Percentiles rank a stretch among this genome's conserved stretches.
Evolutionary conservation across 2,329 filamentous ascomycete genomes (phyloP).

Genomic region (Mollisia scopiformis): DNA sequence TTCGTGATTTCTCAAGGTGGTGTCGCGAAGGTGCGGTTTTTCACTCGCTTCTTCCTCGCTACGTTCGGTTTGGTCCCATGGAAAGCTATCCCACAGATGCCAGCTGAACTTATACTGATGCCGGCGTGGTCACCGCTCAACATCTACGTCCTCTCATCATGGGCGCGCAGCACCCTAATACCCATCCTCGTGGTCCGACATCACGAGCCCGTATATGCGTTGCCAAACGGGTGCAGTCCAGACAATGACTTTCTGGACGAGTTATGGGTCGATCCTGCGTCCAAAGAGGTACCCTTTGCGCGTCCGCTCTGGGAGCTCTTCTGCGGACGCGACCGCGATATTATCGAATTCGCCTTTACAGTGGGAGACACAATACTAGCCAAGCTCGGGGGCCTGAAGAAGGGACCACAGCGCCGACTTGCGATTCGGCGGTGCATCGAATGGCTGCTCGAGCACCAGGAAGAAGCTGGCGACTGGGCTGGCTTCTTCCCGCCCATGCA

Average conservation of each 20-base stretch:
- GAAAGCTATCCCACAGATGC: conserved; percentile 37
- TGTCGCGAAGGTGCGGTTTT: conserved; percentile 34
- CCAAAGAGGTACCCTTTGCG: conserved; percentile 4
- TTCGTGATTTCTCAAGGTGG: conserved; percentile 36
- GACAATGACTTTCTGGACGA: conserved; percentile 35
- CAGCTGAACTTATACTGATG: conserved; percentile 39
- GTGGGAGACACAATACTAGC: not conserved
- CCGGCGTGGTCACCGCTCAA: conserved; percentile 34
- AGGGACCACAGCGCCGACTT: conserved; percentile 2
- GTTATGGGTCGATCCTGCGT: not conserved
- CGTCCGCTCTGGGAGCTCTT: conserved; percentile 36
- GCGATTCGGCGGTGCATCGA: conserved; percentile 30
- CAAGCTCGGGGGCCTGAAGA: not conserved
- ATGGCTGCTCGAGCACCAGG: conserved; percentile 39
- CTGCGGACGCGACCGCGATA: not conserved
- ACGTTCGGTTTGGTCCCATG: conserved; percentile 40
- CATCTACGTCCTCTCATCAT: conserved; percentile 37
- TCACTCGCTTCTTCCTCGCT: conserved; percentile 6
- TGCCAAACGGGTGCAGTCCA: conserved; percentile 30
- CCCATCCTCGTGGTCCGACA: conserved; percentile 34
- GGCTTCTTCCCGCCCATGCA: conserved; percentile 38
- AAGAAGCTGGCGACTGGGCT: conserved; percentile 36
- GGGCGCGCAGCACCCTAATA: conserved; percentile 31
- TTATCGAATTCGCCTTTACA: not conserved
- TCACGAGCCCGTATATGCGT: conserved; percentile 35